Percentiles rank a stretch among this genome's conserved stretches.
Evolutionary conservation across 352 stramenopile species (phyloP).

Genomic region (Phytophthora cryptogea): DNA sequence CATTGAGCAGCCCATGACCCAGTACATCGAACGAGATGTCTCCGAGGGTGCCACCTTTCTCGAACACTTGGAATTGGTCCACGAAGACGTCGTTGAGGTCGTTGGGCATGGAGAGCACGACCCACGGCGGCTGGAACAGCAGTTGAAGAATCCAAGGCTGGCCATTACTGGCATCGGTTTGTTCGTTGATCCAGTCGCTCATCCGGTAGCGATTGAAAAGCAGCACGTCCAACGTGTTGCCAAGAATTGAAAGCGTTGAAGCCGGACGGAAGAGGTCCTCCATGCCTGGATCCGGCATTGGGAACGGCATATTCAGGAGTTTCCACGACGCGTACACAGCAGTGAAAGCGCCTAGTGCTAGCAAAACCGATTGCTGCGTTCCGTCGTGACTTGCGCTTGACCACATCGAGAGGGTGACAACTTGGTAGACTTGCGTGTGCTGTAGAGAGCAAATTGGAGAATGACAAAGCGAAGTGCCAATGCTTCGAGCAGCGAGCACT

Average conservation of each 20-base stretch:
- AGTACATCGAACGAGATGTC: slow-evolving; percentile 40
- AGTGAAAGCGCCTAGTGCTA: slow-evolving; percentile 25
- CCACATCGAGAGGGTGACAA: slow-evolving; percentile 23
- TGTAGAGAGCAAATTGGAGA: slow-evolving; percentile 24
- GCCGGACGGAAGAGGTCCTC: slow-evolving; percentile 28
- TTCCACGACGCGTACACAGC: slow-evolving; percentile 30
- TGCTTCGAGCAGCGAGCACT: neutral
- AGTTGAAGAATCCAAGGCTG: slow-evolving; percentile 43
- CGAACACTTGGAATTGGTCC: slow-evolving; percentile 54
- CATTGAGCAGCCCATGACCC: slow-evolving; percentile 49
- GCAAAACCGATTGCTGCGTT: slow-evolving; percentile 22
- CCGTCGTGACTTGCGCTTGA: slow-evolving; percentile 28
- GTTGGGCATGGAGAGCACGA: slow-evolving; percentile 40
- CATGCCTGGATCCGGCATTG: slow-evolving; percentile 28
- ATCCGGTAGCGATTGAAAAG: slow-evolving; percentile 35
- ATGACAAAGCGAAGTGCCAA: slow-evolving; percentile 9
- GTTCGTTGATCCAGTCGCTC: slow-evolving; percentile 55
- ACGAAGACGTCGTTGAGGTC: slow-evolving; percentile 31
- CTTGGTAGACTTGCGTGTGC: slow-evolving; percentile 11
- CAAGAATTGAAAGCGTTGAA: slow-evolving; percentile 34
- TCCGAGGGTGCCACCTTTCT: slow-evolving; percentile 24
- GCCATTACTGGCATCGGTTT: slow-evolving; percentile 32
- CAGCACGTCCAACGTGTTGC: slow-evolving; percentile 36
- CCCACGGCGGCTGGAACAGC: slow-evolving; percentile 31
- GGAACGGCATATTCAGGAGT: slow-evolving; percentile 23